Percentiles rank a stretch among this genome's conserved stretches.
Conservation (phyloP, 1,284 basidiomycete species). For the Ceratobasidium sp. region DNA sequence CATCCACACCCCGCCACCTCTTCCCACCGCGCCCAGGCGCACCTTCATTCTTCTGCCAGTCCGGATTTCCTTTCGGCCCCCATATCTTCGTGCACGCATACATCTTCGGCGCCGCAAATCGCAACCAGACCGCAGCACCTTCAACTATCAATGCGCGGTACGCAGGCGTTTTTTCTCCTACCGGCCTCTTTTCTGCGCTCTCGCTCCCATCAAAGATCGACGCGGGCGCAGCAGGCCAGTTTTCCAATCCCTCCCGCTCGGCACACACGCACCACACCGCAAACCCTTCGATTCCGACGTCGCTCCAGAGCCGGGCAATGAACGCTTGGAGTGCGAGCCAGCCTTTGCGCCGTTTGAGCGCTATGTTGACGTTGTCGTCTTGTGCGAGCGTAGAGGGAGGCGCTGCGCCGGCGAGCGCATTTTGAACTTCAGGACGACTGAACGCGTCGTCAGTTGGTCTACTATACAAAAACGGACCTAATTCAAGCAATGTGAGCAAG, state of each 20-base stretch:
- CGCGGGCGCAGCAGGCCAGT: constrained; percentile 26
- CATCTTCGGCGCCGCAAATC: constrained; percentile 16
- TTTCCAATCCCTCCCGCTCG: constrained; percentile 30
- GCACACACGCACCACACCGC: constrained; percentile 14
- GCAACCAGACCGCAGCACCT: constrained; percentile 21
- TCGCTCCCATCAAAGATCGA: neutral
- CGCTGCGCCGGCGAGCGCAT: constrained; percentile 14
- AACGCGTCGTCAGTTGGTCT: constrained; percentile 15
- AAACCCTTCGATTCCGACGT: constrained; percentile 6
- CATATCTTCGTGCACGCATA: constrained; percentile 36
- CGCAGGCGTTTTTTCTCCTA: constrained; percentile 18
- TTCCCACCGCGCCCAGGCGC: constrained; percentile 35
- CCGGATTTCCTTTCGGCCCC: constrained; percentile 43
- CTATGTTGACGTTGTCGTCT: constrained; percentile 22
- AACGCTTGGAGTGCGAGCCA: constrained; percentile 33
- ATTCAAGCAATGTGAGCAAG: neutral
- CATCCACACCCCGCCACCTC: constrained; percentile 40
- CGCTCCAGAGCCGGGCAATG: constrained; percentile 22
- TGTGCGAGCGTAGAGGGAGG: neutral
- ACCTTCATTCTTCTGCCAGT: constrained; percentile 24
- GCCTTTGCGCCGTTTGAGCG: neutral
- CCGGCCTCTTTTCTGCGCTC: neutral
- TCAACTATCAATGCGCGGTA: constrained; percentile 37
- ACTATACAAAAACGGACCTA: constrained; percentile 27
- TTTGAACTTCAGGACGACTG: constrained; percentile 30